Base-by-base conservation (phyloP, 768 basidiomycete species). In the Clitopilus passeckerianus region DNA sequence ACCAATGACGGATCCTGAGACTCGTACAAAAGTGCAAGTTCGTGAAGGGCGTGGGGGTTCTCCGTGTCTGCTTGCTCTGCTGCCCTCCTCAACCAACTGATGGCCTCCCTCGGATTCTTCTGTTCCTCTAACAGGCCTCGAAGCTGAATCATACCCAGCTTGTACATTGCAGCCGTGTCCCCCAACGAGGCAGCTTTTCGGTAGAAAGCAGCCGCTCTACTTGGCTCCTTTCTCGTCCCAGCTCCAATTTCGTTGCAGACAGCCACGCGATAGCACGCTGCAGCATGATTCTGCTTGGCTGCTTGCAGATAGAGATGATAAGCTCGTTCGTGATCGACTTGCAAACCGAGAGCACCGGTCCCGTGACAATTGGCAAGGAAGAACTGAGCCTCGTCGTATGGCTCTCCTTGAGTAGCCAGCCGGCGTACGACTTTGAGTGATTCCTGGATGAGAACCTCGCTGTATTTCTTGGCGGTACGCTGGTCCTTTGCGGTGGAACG, bases 171-270 rank as follows among this genome's bases (percentile, higher is more conserved):
- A 24, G 96, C 87, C 0, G 96, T 98, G 71, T 98, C 97, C 18
- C 95, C 95, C 34, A 98, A 77, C 1, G 94, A 94, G 8, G 95
- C 95, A 4, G 97, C 93, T 72, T 98, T 98, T 61, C 95, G 87
- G 75, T 98, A 98, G 70, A 99, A 98, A 5, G 94, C 89, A 24
- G 94, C 88, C 7, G 97, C 97, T 50, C 97, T 85, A 20, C 86
- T 80, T 0, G 87, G 87, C 67, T 98, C 96, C 65, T 87, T 83
- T 65, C 90, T 84, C 1, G 97, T 99, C 30, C 97, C 97, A 2
- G 94, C 95, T 23, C 97, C 97, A 65, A 98, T 92, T 72, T 98
- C 97, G 72, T 98, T 98, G 74, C 97, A 99, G 8, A 98, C 96
- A 7, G 95, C 97, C 57, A 98, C 95, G 41, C 97, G 90, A 70